Conservation (phyloP, 176 grass and related monocot species). For the Oryza longistaminata region DNA sequence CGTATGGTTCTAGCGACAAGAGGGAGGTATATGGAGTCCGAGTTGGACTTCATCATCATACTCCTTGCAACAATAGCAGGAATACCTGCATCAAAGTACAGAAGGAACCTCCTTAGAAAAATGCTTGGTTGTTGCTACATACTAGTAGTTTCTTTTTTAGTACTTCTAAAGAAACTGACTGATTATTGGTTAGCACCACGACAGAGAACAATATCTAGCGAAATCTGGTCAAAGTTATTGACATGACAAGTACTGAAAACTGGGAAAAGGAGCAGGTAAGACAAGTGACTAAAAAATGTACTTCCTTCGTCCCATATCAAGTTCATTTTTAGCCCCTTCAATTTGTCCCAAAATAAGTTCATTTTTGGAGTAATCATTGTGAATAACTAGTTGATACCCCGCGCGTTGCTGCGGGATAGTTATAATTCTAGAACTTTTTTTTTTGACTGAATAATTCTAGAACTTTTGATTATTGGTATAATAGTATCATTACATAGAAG, state of each 20-base stretch:
- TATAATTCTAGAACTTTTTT: too few species aligned
- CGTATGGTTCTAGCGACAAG: slow-evolving; percentile 81
- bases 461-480: too few species aligned
- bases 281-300: neutral
- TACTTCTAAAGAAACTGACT: neutral
- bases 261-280: neutral
- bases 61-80: slow-evolving; percentile 89
- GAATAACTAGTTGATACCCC: too few species aligned
- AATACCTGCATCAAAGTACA: slow-evolving; percentile 67
- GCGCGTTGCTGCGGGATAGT: too few species aligned
- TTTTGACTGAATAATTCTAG: too few species aligned
- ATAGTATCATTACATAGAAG: too few species aligned
- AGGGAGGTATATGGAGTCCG: slow-evolving; percentile 90
- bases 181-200: neutral
- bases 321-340: too few species aligned
- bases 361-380: too few species aligned
- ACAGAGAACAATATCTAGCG: neutral
- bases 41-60: slow-evolving; percentile 99
- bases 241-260: neutral
- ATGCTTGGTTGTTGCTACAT: neutral
- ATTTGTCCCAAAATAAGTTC: too few species aligned
- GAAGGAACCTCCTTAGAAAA: neutral
- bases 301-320: too few species aligned
- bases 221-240: neutral
- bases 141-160: neutral